Percentiles rank a stretch among this genome's conserved stretches.
Evolutionary conservation across 2,329 filamentous ascomycete genomes (phyloP).

Genomic region (Colletotrichum truncatum): DNA sequence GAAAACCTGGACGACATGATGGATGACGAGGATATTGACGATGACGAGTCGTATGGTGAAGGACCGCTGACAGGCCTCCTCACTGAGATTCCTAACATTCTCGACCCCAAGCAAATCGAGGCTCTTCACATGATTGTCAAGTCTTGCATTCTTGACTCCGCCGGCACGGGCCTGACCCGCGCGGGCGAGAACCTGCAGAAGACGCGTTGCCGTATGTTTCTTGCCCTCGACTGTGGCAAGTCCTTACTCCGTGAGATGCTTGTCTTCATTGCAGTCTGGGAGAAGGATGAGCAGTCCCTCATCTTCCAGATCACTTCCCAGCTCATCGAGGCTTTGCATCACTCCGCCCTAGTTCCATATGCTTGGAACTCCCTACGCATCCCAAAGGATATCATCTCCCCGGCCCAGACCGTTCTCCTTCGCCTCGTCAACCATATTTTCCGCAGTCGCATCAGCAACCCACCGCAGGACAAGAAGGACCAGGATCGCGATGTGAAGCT

Average conservation of each 20-base stretch:
- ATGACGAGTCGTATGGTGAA: constrained; percentile 82
- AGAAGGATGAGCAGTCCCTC: constrained; percentile 89
- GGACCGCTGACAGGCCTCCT: constrained; percentile 84
- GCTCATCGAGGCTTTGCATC: constrained; percentile 91
- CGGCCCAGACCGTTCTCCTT: constrained; percentile 91
- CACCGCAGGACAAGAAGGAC: constrained; percentile 58
- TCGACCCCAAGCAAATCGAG: constrained; percentile 95
- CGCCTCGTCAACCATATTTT: constrained; percentile 93
- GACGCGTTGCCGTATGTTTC: constrained; percentile 86
- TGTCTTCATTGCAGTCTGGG: constrained; percentile 97
- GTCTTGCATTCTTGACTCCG: constrained; percentile 88
- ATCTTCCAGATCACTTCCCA: constrained; percentile 98
- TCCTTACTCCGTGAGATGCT: constrained; percentile 90
- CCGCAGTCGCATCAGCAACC: constrained; percentile 60
- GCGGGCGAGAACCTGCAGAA: constrained; percentile 87
- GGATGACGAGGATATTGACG: constrained; percentile 74
- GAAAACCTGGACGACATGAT: constrained; percentile 56
- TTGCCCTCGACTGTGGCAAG: constrained; percentile 89
- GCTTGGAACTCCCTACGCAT: constrained; percentile 92
- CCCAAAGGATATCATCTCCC: constrained; percentile 94
- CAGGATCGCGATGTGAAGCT: constrained; percentile 66
- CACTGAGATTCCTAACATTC: constrained; percentile 92
- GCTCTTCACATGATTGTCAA: constrained; percentile 98
- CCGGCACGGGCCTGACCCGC: constrained; percentile 73
- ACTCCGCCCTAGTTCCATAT: constrained; percentile 89